Evolutionary conservation across 495 filamentous ascomycete species (phyloP).

Genomic region (Penicillium daleae): DNA sequence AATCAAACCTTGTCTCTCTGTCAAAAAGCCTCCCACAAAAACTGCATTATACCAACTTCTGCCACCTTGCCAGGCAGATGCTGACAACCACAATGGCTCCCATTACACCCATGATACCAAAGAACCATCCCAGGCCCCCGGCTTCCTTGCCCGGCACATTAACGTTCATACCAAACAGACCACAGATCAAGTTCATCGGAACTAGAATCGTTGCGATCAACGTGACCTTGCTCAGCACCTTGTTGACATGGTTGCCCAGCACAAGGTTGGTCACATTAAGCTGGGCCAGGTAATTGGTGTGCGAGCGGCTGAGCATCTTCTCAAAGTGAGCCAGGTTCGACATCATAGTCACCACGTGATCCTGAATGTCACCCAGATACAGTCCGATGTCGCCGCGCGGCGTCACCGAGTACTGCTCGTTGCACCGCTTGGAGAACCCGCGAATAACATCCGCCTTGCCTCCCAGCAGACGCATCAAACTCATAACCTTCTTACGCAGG

Average conservation of each 20-base stretch:
- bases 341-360: slow-evolving; percentile 99
- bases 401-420: slow-evolving; percentile 91
- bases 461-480: slow-evolving; percentile 85
- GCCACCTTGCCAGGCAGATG: slow-evolving; percentile 51
- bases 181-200: slow-evolving; percentile 93
- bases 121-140: slow-evolving; percentile 71
- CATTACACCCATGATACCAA: slow-evolving; percentile 75
- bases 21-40: neutral
- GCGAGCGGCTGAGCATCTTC: slow-evolving; percentile 94
- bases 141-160: slow-evolving; percentile 67
- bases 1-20: neutral
- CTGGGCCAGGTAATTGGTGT: slow-evolving; percentile 95
- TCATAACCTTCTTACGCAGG: slow-evolving; percentile 92
- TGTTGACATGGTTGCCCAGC: slow-evolving; percentile 79
- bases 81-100: slow-evolving; percentile 59
- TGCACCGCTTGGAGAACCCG: slow-evolving; percentile 97
- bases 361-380: slow-evolving; percentile 95
- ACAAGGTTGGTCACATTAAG: slow-evolving; percentile 87
- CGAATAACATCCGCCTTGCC: slow-evolving; percentile 97
- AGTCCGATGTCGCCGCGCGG: slow-evolving; percentile 94
- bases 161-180: slow-evolving; percentile 98
- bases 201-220: slow-evolving; percentile 92
- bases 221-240: slow-evolving; percentile 92
- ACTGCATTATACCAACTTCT: slow-evolving; percentile 41
- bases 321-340: slow-evolving; percentile 93